A percentile compares a stretch with the other conserved stretches of the same genome.
Evolutionary conservation across 345 rosid genomes (phyloP).

Genomic region (Eucalyptus urophylla): DNA sequence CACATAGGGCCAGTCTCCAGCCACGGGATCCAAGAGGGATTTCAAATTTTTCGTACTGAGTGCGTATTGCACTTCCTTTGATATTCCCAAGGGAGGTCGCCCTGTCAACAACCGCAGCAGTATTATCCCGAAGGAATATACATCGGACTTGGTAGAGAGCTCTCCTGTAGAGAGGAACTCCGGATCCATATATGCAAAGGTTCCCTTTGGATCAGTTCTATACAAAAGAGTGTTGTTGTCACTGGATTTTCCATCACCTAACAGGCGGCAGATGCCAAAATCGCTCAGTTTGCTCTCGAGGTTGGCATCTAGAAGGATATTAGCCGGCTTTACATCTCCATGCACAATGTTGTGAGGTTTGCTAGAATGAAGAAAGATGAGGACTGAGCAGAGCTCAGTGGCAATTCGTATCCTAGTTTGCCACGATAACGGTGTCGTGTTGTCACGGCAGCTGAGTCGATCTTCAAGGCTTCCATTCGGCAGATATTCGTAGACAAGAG

Average conservation of each 20-base stretch:
- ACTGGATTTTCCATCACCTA: constrained; percentile 11
- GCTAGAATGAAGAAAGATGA: constrained; percentile 79
- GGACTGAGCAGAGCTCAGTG: constrained; percentile 70
- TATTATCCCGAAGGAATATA: constrained; percentile 77
- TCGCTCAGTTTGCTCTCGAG: constrained; percentile 72
- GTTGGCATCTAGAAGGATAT: constrained; percentile 72
- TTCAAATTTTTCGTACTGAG: constrained; percentile 44
- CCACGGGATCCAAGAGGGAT: constrained; percentile 65
- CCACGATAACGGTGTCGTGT: constrained; percentile 83
- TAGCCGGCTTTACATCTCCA: constrained; percentile 84
- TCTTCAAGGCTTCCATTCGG: constrained; percentile 96
- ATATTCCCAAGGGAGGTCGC: constrained; percentile 48
- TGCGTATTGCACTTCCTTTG: constrained; percentile 60
- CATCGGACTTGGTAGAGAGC: constrained; percentile 76
- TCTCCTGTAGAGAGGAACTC: constrained; percentile 65
- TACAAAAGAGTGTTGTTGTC: constrained; percentile 18
- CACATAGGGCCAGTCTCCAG: constrained; percentile 95
- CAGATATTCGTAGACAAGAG: constrained; percentile 76
- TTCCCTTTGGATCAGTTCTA: constrained; percentile 63
- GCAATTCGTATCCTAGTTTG: constrained; percentile 75
- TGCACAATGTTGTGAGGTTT: constrained; percentile 77
- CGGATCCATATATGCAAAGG: constrained; percentile 70
- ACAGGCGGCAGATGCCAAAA: constrained; percentile 67
- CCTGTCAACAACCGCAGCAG: constrained; percentile 70
- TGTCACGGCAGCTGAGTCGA: constrained; percentile 63